phyloP scores from a whole-genome alignment of 768 basidiomycete species.

The Lactarius akahatsu region DNA sequence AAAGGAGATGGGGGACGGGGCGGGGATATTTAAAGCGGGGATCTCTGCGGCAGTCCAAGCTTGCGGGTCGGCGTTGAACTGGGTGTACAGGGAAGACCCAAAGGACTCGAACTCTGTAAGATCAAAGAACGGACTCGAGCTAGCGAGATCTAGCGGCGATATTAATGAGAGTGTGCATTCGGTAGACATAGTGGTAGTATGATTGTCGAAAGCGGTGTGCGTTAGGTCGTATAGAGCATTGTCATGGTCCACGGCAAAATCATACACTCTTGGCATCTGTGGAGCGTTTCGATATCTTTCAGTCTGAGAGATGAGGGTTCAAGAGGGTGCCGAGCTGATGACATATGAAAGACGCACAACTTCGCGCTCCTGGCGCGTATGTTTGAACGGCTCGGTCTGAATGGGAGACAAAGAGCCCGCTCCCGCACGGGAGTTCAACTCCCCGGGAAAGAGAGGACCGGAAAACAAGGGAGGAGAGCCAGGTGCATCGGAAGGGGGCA shows the following conservation, averaged over 20 bases:
- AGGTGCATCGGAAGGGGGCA: neutral
- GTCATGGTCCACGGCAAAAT: conserved; percentile 17
- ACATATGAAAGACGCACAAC: conserved; percentile 13
- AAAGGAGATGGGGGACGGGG: neutral
- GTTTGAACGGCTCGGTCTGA: neutral
- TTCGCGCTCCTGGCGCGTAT: conserved; percentile 1
- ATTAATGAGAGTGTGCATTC: neutral
- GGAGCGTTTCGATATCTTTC: neutral
- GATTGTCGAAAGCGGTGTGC: neutral
- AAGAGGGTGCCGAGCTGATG: neutral
- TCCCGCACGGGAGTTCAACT: neutral
- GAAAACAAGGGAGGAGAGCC: neutral
- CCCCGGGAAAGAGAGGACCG: neutral
- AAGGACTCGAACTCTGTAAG: conserved; percentile 6
- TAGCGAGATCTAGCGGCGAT: neutral
- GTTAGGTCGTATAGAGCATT: conserved; percentile 6
- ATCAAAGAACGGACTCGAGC: neutral
- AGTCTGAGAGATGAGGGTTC: conserved; percentile 1
- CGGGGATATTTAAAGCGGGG: neutral
- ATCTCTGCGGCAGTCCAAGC: neutral
- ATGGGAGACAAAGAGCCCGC: neutral
- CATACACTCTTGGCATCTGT: neutral
- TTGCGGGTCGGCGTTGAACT: neutral
- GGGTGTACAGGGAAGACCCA: conserved; percentile 13
- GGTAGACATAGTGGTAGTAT: neutral